Percentiles rank a stretch among this genome's conserved stretches.
These are phyloP conservation scores for Oryza punctata DNA, from an alignment of 176 grass and related monocot genomes.

Conservation along the genomic window DNA sequence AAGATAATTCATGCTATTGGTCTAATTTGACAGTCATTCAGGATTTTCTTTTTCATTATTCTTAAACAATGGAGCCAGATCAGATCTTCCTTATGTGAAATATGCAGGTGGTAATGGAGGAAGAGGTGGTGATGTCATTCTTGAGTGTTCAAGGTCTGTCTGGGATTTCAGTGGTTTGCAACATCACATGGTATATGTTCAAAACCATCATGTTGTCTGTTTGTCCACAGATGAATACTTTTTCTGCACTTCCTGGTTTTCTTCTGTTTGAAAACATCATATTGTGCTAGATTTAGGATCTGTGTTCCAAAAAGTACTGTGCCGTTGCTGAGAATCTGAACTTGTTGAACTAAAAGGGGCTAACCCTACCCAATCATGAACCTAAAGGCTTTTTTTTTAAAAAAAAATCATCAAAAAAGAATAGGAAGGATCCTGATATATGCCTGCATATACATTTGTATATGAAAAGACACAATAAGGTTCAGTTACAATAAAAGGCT, in stretches of 20 bases:
- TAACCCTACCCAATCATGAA: background rate
- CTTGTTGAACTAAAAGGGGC: background rate
- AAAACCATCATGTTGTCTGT: background rate
- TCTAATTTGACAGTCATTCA: background rate
- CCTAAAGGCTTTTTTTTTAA: background rate
- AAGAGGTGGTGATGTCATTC: slow-evolving; percentile 82
- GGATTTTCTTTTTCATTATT: background rate
- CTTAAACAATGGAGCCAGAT: background rate
- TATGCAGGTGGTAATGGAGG: slow-evolving; percentile 81
- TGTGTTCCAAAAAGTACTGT: background rate
- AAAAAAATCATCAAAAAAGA: background rate
- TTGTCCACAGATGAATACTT: background rate
- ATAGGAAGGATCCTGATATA: background rate
- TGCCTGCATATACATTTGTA: background rate
- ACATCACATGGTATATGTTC: slow-evolving; percentile 63
- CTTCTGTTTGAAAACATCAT: background rate
- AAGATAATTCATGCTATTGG: background rate
- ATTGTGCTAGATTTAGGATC: background rate
- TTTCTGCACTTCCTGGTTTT: background rate
- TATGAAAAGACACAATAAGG: background rate
- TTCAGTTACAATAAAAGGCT: background rate
- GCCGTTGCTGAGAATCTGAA: background rate
- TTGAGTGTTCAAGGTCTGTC: slow-evolving; percentile 75
- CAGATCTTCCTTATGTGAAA: background rate
- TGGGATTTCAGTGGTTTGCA: slow-evolving; percentile 85